Evolutionary conservation across 257 asterid genomes (phyloP), one percentile per base, ranked within the genome.

Genomic region (Pogostemon cablin): DNA sequence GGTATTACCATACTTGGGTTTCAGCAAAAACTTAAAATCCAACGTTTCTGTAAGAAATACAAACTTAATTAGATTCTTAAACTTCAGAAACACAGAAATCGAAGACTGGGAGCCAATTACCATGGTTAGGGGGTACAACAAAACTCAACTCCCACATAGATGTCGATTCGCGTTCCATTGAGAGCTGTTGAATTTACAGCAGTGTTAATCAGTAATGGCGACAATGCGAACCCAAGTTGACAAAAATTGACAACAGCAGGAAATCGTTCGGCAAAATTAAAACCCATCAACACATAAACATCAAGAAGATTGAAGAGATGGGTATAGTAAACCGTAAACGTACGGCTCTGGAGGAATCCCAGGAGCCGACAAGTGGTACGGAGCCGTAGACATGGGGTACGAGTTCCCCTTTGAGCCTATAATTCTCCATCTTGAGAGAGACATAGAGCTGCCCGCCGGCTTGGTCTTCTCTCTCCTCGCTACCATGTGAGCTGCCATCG

Each of bases 81-180:
- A 47, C 25, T 37, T 63, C 34, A 34, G 20, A 71, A 66, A 42
- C 74, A 40, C 68, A 63, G 3, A 49, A 50, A 62, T 11, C 1
- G 47, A 55, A 15, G 56, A n/a, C 9, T 60, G 6, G 62, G 62
- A 49, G 71, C 37, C 47, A 77, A 65, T 79, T 82, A 86, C 92
- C 92, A 69, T 86, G 92, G 72, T 93, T 81, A 58, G 97, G 92
- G 8, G 99, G 99, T 35, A 89, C 98, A 34, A 93, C 99, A 67
- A 93, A 93, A 67, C 98, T 89, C 60, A 93, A 83, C 81, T 89
- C 96, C 99, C 99, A 93, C 91, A 84, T 85, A 43, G 95, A 93
- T 42, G 90, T 79, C 44, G 96, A 91, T 76, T 91, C 99, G n/a
- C 98, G 98, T 73, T 84, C 98, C 99, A 93, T 73, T 1, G 90